Percentiles rank a stretch among this genome's conserved stretches.
These are phyloP conservation scores for Naumovozyma dairenensis DNA, from an alignment of 805 yeast genomes.

Conservation along the genomic window DNA sequence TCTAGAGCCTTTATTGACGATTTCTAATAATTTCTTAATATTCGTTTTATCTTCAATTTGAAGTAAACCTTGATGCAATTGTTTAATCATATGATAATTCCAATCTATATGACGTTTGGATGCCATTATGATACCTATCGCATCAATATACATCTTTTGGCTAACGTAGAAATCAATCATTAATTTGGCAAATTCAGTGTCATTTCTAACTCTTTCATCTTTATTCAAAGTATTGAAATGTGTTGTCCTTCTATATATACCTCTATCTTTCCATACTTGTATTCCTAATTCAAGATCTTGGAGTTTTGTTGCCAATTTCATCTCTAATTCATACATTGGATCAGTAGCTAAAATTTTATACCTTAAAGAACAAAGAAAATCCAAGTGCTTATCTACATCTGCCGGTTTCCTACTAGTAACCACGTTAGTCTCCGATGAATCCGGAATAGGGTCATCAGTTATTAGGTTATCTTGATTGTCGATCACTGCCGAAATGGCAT, in stretches of 20 bases:
- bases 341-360: constrained; percentile 35
- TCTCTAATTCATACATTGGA: constrained; percentile 47
- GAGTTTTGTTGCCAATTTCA: constrained; percentile 55
- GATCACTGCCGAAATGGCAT: not conserved
- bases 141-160: constrained; percentile 54
- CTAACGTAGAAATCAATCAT: constrained; percentile 54
- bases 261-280: constrained; percentile 70
- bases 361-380: constrained; percentile 11
- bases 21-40: constrained; percentile 23
- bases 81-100: constrained; percentile 41
- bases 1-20: constrained; percentile 23
- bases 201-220: constrained; percentile 21
- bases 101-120: constrained; percentile 64
- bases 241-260: constrained; percentile 49
- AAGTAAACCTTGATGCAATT: constrained; percentile 33
- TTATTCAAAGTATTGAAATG: constrained; percentile 48
- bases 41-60: constrained; percentile 36
- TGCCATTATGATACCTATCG: constrained; percentile 54
- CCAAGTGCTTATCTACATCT: no score
- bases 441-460: no score
- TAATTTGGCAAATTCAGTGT: constrained; percentile 48
- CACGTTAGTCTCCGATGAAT: no score
- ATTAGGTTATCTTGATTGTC: not conserved
- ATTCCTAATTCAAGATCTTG: constrained; percentile 51
- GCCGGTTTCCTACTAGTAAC: no score